Percentiles rank a stretch among this genome's conserved stretches.
These are phyloP conservation scores for Phytophthora fragariae DNA, from an alignment of 352 stramenopile species.

Conservation along the genomic window DNA sequence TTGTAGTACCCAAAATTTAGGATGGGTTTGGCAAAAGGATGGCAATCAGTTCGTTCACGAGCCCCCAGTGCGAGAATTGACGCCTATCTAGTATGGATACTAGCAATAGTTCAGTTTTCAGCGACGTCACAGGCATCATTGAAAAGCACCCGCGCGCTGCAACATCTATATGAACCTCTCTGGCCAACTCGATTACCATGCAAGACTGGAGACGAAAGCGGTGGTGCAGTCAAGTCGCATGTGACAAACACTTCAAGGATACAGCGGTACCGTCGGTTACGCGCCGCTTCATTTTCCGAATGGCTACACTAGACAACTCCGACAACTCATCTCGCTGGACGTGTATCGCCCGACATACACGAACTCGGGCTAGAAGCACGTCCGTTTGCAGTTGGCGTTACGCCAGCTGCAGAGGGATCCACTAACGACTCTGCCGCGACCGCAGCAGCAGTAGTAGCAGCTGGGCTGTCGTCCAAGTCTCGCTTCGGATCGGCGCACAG, in stretches of 20 bases:
- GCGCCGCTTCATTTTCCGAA: slow-evolving; percentile 1
- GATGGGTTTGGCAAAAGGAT: too few species aligned
- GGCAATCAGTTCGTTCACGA: too few species aligned
- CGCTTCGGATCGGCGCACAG: slow-evolving; percentile 12
- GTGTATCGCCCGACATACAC: not conserved
- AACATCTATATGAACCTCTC: too few species aligned
- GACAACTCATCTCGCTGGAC: slow-evolving; percentile 11
- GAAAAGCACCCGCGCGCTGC: too few species aligned
- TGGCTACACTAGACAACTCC: slow-evolving; percentile 9
- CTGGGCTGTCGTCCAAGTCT: not conserved
- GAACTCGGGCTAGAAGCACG: not conserved
- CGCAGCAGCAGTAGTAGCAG: not conserved
- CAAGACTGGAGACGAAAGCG: too few species aligned
- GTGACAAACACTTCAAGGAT: slow-evolving; percentile 35
- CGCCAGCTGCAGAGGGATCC: slow-evolving; percentile 20
- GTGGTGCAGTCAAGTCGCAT: not conserved
- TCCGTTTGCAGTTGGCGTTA: slow-evolving; percentile 3
- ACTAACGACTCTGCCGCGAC: slow-evolving; percentile 18
- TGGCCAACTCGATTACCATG: too few species aligned
- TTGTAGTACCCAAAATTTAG: too few species aligned
- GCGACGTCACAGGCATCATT: too few species aligned
- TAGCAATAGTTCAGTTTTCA: too few species aligned
- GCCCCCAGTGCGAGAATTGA: too few species aligned
- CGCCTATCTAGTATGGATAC: too few species aligned
- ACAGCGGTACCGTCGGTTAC: slow-evolving; percentile 20